These are phyloP conservation scores for Colletotrichum simmondsii DNA, from an alignment of 2,329 filamentous ascomycete species.

Conservation along the genomic window DNA sequence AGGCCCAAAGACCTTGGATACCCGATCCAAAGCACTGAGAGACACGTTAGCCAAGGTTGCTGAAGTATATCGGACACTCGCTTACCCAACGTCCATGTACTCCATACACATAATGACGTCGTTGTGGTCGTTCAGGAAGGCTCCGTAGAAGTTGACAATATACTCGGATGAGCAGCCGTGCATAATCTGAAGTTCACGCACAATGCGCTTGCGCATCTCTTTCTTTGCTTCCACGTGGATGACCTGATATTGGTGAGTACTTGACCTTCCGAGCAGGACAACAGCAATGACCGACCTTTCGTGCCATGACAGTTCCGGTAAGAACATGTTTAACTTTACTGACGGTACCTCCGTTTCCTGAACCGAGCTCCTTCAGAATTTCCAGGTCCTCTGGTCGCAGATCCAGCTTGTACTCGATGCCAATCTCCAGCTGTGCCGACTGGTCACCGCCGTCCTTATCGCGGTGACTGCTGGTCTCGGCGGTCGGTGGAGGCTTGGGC, in stretches of 20 bases:
- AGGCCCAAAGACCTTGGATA: slow-evolving; percentile 94
- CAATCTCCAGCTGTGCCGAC: slow-evolving; percentile 86
- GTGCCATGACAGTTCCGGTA: slow-evolving; percentile 95
- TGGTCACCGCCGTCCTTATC: slow-evolving; percentile 68
- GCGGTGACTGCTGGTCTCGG: slow-evolving; percentile 75
- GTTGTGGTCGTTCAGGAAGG: slow-evolving; percentile 94
- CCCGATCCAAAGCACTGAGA: slow-evolving; percentile 85
- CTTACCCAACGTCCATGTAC: slow-evolving; percentile 98
- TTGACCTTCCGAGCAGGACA: not conserved
- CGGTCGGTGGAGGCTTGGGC: slow-evolving; percentile 77
- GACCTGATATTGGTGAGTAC: slow-evolving; percentile 67
- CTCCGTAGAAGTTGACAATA: slow-evolving; percentile 98
- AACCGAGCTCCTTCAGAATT: slow-evolving; percentile 92
- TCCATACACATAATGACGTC: slow-evolving; percentile 99
- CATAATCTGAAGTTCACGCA: slow-evolving; percentile 97
- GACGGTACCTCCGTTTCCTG: slow-evolving; percentile 96
- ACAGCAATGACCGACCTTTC: slow-evolving; percentile 74
- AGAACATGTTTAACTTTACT: slow-evolving; percentile 97
- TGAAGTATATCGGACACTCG: slow-evolving; percentile 29
- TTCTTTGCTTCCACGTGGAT: slow-evolving; percentile 99
- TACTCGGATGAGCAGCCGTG: slow-evolving; percentile 97
- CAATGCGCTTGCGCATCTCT: slow-evolving; percentile 95
- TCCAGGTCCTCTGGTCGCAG: slow-evolving; percentile 91
- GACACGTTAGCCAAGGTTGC: slow-evolving; percentile 34
- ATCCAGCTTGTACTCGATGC: slow-evolving; percentile 95